Evolutionary conservation across 2,329 filamentous ascomycete species (phyloP), one percentile per base, ranked within the genome.

Genomic region (Calonectria pseudoreteaudii): DNA sequence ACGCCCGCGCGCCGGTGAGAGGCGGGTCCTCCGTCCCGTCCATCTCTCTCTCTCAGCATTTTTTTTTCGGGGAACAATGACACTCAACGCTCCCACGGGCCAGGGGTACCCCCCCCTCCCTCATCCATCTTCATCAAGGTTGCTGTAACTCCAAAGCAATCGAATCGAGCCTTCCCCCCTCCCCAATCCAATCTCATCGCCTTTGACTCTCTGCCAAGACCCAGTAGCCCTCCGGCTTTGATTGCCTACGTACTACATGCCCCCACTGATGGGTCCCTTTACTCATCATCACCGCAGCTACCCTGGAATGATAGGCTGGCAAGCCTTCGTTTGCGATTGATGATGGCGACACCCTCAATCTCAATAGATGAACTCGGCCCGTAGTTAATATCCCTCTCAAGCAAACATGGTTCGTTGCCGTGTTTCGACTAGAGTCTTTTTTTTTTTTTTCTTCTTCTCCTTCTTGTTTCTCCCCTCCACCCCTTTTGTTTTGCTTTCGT

Each of bases 361-460:
- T 68, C 34, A 47, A 64, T 64, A 72, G 26, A 72, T 71, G 66
- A 64, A 50, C 26, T 62, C 56, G 36, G 30, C 53, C 64, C 47
- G n/a, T 60, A 41, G 31, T 56, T 34, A 36, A 70, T 28, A 70
- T 47, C 49, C 34, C 38, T 34, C 62, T 10, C 34, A 23, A 49
- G 30, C 53, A 60, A 58, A 50, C 23, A 47, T 69, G 60, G 41
- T 65, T 65, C 65, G 31, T 67, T 34, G 30, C 23, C 47, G 28
- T 16, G 65, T 49, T 67, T 67, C 65, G 34, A 53, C n/a, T 26
- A n/a, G 38, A 28, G 26, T 13, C 14, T 53, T 23, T n/a, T 41
- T 26, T 47, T 67, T 20, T 36, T 66, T 34, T 23, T 41, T 41
- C 30, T 23, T n/a, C 20, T 66, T 28, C 26, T 18, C 10, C 14